Percentiles rank a stretch among this genome's conserved stretches.
phyloP scores from a whole-genome alignment of 2,329 filamentous ascomycete species.

The Botrytis deweyae region DNA sequence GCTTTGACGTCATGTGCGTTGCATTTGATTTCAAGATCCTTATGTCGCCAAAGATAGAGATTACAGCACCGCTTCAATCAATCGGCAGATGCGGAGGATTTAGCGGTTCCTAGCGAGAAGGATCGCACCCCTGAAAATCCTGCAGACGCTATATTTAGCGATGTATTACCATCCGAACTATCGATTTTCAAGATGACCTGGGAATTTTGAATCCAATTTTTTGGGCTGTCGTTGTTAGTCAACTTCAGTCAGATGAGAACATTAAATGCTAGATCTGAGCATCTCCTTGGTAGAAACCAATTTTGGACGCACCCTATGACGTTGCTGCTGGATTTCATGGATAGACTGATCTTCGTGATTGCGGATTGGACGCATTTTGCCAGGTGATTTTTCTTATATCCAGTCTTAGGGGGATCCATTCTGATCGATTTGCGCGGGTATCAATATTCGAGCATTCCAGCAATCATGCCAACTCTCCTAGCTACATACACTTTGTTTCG shows the following conservation, averaged over 20 bases:
- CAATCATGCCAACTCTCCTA: not conserved
- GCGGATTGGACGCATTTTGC: not conserved
- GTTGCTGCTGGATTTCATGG: not conserved
- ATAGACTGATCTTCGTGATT: not conserved
- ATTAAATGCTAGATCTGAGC: not conserved
- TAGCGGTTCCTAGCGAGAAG: not conserved
- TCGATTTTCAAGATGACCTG: not conserved
- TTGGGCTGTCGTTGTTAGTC: not conserved
- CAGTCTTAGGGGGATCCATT: not conserved
- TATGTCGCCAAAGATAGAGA: not conserved
- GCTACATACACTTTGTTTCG: not conserved
- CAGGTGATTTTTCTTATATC: not conserved
- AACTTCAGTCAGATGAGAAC: not conserved
- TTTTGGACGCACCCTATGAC: not conserved
- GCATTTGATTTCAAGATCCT: not conserved
- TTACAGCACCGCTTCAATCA: not conserved
- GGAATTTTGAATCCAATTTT: not conserved
- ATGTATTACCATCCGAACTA: not conserved
- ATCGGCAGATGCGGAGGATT: not conserved
- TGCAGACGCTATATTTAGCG: not conserved
- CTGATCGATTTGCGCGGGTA: not conserved
- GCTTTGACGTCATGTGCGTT: not conserved
- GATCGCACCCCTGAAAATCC: not conserved
- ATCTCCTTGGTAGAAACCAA: not conserved
- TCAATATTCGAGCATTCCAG: not conserved